Base-by-base conservation (phyloP, 371 early-diverging fungal species). In the Saksenaea vasiformis region DNA sequence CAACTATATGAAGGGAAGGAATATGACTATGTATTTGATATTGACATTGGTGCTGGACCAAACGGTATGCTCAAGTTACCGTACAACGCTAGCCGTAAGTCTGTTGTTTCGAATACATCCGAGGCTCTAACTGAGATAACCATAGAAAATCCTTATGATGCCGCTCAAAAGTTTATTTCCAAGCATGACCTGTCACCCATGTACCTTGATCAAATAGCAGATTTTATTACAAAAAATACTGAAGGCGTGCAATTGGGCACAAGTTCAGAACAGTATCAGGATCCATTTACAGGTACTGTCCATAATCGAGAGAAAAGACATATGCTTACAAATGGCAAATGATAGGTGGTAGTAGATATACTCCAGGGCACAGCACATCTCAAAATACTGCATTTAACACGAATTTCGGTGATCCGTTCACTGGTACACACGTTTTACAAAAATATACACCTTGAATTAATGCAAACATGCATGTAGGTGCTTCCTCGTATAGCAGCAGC, bases 21-120 rank as follows among this genome's bases (percentile, higher is more conserved):
- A 67, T 99, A 98, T 69, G 99, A 99, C 71, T 96, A 93, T 73
- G 96, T 99, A 9, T 99, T 99, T 83, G 97, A 97, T 68, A 93
- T 99, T 35, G 98, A 98, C 67, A 85, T 98, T 17, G 91, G 90
- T 14, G 72, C 61, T 28, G 90, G 85, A 24, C 92, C 91, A 24
- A 91, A 91, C 3, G 79, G 91, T 24, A 87, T 91, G 28, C 74
- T 96, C 11, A 97, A 98, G 71, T 84, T 99, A 19, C 98, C 98
- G 2, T 98, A 91, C 73, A 98, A 99, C 76, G 85, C 85, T 5
- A 82, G 87, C 1, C 86, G 93, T 84, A 79, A 57, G 51, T 58
- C 22, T 47, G 24, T 4, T 47, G 22, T 22, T 22, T 47, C 11
- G 24, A 10, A 9, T 7, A 22, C 22, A 3, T 22, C 22, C 22